Evolutionary conservation across 371 early-diverging fungal species (phyloP), one percentile per base, ranked within the genome.

Genomic region (Mucor irregularis): DNA sequence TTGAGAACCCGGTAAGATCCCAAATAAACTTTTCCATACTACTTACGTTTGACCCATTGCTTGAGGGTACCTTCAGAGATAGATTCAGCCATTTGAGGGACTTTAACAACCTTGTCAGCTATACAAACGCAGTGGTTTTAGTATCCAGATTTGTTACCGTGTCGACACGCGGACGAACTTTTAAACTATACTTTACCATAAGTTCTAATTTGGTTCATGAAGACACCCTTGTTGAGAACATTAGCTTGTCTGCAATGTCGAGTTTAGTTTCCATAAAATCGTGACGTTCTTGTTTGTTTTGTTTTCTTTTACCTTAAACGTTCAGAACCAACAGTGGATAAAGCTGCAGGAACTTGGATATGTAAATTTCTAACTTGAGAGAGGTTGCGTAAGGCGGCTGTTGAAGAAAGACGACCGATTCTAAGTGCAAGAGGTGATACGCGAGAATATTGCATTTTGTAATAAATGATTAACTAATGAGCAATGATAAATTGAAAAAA

Each of bases 31-130:
- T 13, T 19, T 43, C 26, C 29, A 14, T 11, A 3, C 6, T 14
- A 81, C 87, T 69, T 83, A 95, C 96, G 85, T 81, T 96, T 98
- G 68, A 87, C 88, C 96, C 96, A 97, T 62, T 90, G 83, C 61
- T 94, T 88, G 63, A 98, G 78, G 37, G 96, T 95, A 57, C 99
- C 99, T 77, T 98, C 97, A 40, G 96, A 90, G 67, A 98, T 96
- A 29, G 96, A 96, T 66, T 98, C 99, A 48, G 95, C 97, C 93
- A 98, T 91, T 46, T 89, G 88, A 38, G 99, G 99, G 26, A 91
- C 91, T 78, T 93, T 89, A 74, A 98, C 86, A 57, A 90, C 83
- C 75, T 83, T 87, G 67, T 88, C 85, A 43, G 86, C 88, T 88
- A 56, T 19, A 5, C 21, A 39, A n/a, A n/a, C n/a, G n/a, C n/a